Conservation (phyloP, 2,329 filamentous ascomycete genomes). For the Hypoxylon sp. region DNA sequence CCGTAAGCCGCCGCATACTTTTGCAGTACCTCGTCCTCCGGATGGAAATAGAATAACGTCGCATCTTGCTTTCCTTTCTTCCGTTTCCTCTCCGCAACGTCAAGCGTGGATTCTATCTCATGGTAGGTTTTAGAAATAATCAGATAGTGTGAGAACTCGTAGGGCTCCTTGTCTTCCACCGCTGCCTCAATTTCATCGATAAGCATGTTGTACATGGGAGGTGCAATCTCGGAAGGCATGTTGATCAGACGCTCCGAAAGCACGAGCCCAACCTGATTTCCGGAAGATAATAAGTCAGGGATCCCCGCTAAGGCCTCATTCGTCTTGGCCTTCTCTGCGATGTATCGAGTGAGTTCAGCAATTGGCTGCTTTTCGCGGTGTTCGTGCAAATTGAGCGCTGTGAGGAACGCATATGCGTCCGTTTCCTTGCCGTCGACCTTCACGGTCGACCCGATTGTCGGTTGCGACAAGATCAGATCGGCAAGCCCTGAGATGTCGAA, state of each 20-base stretch:
- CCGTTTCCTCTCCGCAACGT: conserved; percentile 75
- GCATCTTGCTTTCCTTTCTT: conserved; percentile 77
- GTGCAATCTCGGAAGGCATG: conserved; percentile 92
- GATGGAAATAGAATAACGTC: conserved; percentile 90
- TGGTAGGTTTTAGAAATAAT: conserved; percentile 93
- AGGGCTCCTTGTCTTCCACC: conserved; percentile 90
- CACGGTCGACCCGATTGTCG: conserved; percentile 90
- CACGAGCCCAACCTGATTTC: conserved; percentile 82
- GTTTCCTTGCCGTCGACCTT: conserved; percentile 96
- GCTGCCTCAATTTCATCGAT: conserved; percentile 91
- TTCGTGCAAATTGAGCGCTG: conserved; percentile 84
- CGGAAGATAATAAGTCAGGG: conserved; percentile 69
- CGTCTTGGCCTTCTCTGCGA: conserved; percentile 69
- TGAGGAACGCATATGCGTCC: conserved; percentile 93
- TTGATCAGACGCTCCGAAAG: conserved; percentile 97
- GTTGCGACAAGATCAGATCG: conserved; percentile 89
- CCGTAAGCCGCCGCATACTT: conserved; percentile 79
- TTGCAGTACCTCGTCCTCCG: conserved; percentile 92
- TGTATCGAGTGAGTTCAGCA: conserved; percentile 78
- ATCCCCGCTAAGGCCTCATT: conserved; percentile 71
- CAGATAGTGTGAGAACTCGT: conserved; percentile 93
- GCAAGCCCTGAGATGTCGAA: conserved; percentile 90
- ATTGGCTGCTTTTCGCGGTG: conserved; percentile 83
- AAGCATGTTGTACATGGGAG: conserved; percentile 95
- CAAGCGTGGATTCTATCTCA: conserved; percentile 86